Evolutionary conservation across 192 early-diverging fungal species (phyloP), one percentile per base, ranked within the genome.

Genomic region (Umbelopsis sp.): DNA sequence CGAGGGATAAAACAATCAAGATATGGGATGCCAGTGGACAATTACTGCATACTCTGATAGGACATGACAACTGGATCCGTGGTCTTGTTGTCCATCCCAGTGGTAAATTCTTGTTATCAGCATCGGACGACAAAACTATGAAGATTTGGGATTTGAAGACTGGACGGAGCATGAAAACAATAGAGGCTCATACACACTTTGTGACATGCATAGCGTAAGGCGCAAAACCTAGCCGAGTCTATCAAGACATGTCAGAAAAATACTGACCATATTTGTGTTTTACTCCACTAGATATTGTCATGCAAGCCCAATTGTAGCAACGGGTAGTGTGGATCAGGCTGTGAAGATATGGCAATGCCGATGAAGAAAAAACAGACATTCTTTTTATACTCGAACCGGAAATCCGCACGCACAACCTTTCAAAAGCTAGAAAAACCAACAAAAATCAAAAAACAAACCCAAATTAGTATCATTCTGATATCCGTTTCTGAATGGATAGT

Each of bases 41-140:
- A 74, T 87, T 89, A 45, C 77, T 97, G 27, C 84, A 87, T 55
- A 93, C 91, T 1, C 82, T 97, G 80, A 92, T 85, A 30, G 95
- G 95, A 12, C 95, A 97, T 72, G 95, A 97, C 53, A 95, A 95
- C 74, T 97, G 95, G 95, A 87, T 97, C 12, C 90, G 96, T 46
- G 92, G 90, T 45, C 76, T 98, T 47, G 86, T 87, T 1, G 89
- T 96, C 71, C 92, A 95, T 55, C 91, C 96, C 0, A 89, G 84
- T 49, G 95, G 93, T 44, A 94, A 93, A 69, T 91, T 83, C 68
- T 75, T 98, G 3, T 70, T 97, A 10, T 90, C 89, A 33, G 92
- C 90, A 1, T 91, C 92, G 0, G 97, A 98, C 71, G 97, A 98
- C 78, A 97, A 95, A 73, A 90, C 94, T 0, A 82, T 98, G 67